Evolutionary conservation across 768 basidiomycete genomes (phyloP), one percentile per base, ranked within the genome.

Genomic region (Termitomyces sp.): DNA sequence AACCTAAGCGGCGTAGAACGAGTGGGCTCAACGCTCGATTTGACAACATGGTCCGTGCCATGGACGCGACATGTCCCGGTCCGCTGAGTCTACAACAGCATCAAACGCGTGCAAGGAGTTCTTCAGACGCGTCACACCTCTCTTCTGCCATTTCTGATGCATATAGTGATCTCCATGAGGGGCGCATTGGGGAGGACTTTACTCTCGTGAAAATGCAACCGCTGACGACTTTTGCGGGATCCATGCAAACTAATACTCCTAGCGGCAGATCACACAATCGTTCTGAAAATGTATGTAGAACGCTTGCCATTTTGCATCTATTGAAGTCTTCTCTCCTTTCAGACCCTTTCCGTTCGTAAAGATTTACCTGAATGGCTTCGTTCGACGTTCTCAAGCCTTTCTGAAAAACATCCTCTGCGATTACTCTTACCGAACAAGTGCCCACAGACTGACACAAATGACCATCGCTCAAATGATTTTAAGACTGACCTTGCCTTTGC

Each of bases 31-130:
- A 89, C 62, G 67, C 77, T 34, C 80, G 80, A 39, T 87, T 83
- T 62, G 87, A 90, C 67, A 75, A 75, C 45, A 90, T 90, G 88
- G 70, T 89, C 31, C 76, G 82, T 51, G 75, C 80, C 3, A 82
- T 87, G 73, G 77, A 81, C 54, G 60, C 71, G n/a, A 66, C 73
- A 41, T 66, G 71, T 60, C 63, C 70, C 54, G 65, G 57, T 51
- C 64, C 70, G 45, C 61, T 54, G 46, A 64, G 52, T 52, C 22
- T 36, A 63, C 60, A 37, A 51, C 65, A 73, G 34, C 68, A 64
- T 29, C 72, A 75, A 41, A 62, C 68, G 9, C 64, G 66, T 34
- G 82, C 79, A 24, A 72, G 73, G 7, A 69, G 74, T 8, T 83
- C 80, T 0, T 77, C 79, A 7, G 54, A 75, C 59, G 74, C 75